Evolutionary conservation across 2,329 filamentous ascomycete species (phyloP).

Genomic region (Penicillium verrucosum): DNA sequence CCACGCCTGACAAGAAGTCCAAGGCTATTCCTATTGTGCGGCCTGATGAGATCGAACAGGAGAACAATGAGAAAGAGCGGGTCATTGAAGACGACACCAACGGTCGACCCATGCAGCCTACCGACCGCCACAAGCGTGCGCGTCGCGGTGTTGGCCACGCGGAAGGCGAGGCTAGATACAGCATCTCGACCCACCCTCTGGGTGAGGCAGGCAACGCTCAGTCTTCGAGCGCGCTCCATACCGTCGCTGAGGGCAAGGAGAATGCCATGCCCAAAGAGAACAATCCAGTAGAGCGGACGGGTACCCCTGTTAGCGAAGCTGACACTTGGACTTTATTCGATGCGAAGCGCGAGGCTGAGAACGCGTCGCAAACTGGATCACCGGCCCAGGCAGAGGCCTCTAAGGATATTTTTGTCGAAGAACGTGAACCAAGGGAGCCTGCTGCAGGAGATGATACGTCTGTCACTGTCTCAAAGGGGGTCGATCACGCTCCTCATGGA

Average conservation of each 20-base stretch:
- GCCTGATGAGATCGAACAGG: conserved; percentile 55
- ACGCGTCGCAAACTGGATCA: conserved; percentile 52
- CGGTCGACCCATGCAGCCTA: conserved; percentile 57
- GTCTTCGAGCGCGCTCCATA: conserved; percentile 23
- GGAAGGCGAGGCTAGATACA: conserved; percentile 73
- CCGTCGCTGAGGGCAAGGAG: conserved; percentile 37
- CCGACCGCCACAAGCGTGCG: conserved; percentile 72
- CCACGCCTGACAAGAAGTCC: conserved; percentile 66
- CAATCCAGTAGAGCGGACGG: conserved; percentile 25
- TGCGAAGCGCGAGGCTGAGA: conserved; percentile 49
- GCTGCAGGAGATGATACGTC: conserved; percentile 1
- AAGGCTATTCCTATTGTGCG: conserved; percentile 81
- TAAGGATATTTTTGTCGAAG: conserved; percentile 12
- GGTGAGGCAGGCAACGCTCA: conserved; percentile 32
- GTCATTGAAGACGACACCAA: conserved; percentile 54
- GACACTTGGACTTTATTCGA: conserved; percentile 61
- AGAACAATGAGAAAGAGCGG: conserved; percentile 35
- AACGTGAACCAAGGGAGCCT: conserved; percentile 14
- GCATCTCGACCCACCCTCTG: conserved; percentile 46
- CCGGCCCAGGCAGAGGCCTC: conserved; percentile 32
- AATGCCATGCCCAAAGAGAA: conserved; percentile 42
- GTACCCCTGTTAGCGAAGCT: conserved; percentile 36
- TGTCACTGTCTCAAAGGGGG: conserved; percentile 2
- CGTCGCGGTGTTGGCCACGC: conserved; percentile 63
- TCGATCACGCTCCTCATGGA: conserved; percentile 19